phyloP scores from a whole-genome alignment of 2,329 filamentous ascomycete species.

The Teratosphaeria destructans region DNA sequence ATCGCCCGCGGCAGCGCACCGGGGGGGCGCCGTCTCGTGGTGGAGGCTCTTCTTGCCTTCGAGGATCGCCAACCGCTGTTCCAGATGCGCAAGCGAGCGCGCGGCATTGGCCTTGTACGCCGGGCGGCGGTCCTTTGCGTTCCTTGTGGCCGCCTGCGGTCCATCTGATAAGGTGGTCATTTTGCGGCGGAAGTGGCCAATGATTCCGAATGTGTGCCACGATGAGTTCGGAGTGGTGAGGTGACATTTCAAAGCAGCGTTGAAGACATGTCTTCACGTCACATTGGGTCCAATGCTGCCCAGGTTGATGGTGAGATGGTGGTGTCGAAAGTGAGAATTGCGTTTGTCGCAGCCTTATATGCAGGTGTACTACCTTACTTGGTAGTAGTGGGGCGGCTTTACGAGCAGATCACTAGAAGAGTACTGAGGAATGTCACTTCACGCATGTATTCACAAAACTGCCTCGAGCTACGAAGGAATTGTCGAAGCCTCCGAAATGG shows the following conservation, averaged over 20 bases:
- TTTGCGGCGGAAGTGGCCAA: neutral
- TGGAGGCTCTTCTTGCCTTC: neutral
- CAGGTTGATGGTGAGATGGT: neutral
- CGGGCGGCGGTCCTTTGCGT: conserved; percentile 4
- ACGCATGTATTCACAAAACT: too few species aligned
- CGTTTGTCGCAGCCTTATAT: neutral
- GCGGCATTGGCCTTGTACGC: neutral
- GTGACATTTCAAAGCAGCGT: neutral
- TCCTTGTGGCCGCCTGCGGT: conserved; percentile 2
- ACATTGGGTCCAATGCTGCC: too few species aligned
- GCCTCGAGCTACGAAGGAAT: neutral
- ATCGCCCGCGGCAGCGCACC: neutral
- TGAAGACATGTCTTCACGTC: neutral
- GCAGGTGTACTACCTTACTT: too few species aligned
- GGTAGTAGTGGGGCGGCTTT: neutral
- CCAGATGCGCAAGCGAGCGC: neutral
- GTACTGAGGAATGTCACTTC: neutral
- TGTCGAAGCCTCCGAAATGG: too few species aligned
- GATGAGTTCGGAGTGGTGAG: neutral
- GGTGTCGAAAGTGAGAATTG: neutral
- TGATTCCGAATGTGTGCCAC: neutral
- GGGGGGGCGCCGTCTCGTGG: neutral
- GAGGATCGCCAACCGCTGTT: neutral
- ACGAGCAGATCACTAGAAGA: neutral
- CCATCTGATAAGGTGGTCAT: neutral